Conservation (phyloP, 2,329 filamentous ascomycete genomes). For the Laburnicola sp. region DNA sequence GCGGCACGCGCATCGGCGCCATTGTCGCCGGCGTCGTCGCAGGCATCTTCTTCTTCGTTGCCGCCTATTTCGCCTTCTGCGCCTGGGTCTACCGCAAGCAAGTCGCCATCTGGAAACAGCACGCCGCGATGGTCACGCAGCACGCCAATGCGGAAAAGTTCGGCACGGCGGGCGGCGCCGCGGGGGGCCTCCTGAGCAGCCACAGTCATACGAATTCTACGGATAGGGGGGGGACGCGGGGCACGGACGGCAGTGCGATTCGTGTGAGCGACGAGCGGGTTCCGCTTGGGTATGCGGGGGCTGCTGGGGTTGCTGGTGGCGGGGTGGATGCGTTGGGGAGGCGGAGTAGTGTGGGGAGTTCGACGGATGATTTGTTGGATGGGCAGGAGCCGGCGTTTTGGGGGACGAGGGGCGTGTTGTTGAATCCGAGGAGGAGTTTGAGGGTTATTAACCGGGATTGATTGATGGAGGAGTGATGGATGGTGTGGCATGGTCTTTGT, state of each 20-base stretch:
- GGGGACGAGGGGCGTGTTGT: conserved; percentile 59
- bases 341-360: conserved; percentile 52
- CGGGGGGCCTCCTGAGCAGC: conserved; percentile 16
- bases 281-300: conserved; percentile 13
- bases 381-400: conserved; percentile 72
- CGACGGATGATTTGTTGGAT: conserved; percentile 61
- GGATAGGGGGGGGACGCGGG: conserved; percentile 24
- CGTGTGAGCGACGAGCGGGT: conserved; percentile 15
- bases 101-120: conserved; percentile 68
- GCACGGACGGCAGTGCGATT: conserved; percentile 13
- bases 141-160: conserved; percentile 52
- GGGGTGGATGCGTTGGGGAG: conserved; percentile 33
- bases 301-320: conserved; percentile 25
- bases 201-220: conserved; percentile 31
- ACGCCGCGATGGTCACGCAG: conserved; percentile 67
- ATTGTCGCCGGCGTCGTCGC: conserved; percentile 65
- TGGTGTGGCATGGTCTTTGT: neutral
- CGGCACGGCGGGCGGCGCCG: conserved; percentile 37
- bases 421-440: conserved; percentile 69
- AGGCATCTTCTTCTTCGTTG: conserved; percentile 64
- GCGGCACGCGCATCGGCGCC: conserved; percentile 55
- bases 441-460: conserved; percentile 59
- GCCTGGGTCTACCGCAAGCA: conserved; percentile 74
- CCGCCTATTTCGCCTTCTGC: conserved; percentile 70
- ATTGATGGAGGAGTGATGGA: neutral